A percentile compares a stretch with the other conserved stretches of the same genome.
Evolutionary conservation across 1,139 yeast genomes (phyloP).

Genomic region (Yamadazyma diospyri): DNA sequence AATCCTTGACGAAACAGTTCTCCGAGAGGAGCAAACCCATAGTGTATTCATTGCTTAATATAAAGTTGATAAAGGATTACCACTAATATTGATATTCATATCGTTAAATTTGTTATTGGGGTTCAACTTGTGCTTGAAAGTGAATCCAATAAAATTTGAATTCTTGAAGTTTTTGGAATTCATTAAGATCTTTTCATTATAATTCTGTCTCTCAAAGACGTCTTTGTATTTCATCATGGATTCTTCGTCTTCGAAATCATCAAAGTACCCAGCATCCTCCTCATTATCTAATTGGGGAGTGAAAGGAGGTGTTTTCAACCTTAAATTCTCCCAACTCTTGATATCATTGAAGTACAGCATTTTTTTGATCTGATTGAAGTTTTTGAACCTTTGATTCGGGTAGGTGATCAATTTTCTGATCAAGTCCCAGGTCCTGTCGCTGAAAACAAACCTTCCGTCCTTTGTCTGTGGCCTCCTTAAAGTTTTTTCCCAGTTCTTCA

Average conservation of each 20-base stretch:
- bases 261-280: conserved; percentile 98
- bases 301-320: conserved; percentile 82
- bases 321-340: conserved; percentile 62
- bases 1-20: no score
- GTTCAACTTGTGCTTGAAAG: conserved; percentile 84
- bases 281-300: conserved; percentile 96
- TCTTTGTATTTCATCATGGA: conserved; percentile 98
- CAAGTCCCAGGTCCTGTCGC: conserved; percentile 95
- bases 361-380: conserved; percentile 74
- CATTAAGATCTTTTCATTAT: conserved; percentile 78
- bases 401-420: conserved; percentile 76
- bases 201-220: conserved; percentile 85
- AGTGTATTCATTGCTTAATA: conserved; percentile 27
- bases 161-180: conserved; percentile 33
- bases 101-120: conserved; percentile 52
- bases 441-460: conserved; percentile 86
- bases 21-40: no score
- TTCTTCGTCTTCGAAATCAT: conserved; percentile 92
- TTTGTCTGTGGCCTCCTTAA: conserved; percentile 88
- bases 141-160: conserved; percentile 85
- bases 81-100: conserved; percentile 33
- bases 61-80: conserved; percentile 46
- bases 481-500: conserved; percentile 89
- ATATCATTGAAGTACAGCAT: conserved; percentile 84
- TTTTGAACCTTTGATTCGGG: conserved; percentile 69